phyloP scores from a whole-genome alignment of 208 protist genomes.

The Lotmaria passim region DNA sequence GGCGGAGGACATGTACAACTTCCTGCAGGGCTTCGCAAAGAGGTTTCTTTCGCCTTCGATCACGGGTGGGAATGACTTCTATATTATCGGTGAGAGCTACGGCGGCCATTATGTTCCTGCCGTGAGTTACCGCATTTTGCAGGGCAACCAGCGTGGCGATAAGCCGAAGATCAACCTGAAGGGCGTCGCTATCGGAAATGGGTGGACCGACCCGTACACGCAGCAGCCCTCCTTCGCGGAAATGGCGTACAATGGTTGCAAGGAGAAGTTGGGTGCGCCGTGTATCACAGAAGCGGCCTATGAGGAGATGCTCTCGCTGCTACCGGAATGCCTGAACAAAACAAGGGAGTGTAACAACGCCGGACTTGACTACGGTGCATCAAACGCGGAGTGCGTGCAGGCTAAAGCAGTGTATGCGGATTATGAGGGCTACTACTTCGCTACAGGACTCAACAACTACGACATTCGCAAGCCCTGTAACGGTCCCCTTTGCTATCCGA shows the following conservation, averaged over 20 bases:
- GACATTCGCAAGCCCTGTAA: slow-evolving; percentile 73
- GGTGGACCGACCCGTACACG: slow-evolving; percentile 80
- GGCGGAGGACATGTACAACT: slow-evolving; percentile 88
- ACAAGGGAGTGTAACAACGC: slow-evolving; percentile 7
- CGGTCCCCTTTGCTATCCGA: slow-evolving; percentile 85
- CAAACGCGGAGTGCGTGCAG: neutral
- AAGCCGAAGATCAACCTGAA: slow-evolving; percentile 54
- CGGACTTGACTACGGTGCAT: neutral
- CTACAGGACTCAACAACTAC: slow-evolving; percentile 67
- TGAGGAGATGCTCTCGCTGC: slow-evolving; percentile 39
- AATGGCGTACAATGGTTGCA: slow-evolving; percentile 69
- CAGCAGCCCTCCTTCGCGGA: slow-evolving; percentile 73
- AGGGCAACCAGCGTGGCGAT: slow-evolving; percentile 48
- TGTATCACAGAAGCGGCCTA: slow-evolving; percentile 52
- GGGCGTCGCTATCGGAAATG: slow-evolving; percentile 91
- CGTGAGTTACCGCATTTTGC: slow-evolving; percentile 43
- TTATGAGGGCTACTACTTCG: neutral
- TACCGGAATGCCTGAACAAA: neutral
- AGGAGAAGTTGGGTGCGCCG: slow-evolving; percentile 46
- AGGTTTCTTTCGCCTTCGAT: slow-evolving; percentile 47
- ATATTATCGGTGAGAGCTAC: slow-evolving; percentile 85
- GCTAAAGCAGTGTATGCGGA: neutral
- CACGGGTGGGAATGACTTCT: slow-evolving; percentile 76
- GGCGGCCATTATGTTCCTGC: slow-evolving; percentile 82
- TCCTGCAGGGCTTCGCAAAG: slow-evolving; percentile 75